Percentiles rank a stretch among this genome's conserved stretches.
Evolutionary conservation across 192 early-diverging fungal genomes (phyloP).

Genomic region (Backusella tarrabulga): DNA sequence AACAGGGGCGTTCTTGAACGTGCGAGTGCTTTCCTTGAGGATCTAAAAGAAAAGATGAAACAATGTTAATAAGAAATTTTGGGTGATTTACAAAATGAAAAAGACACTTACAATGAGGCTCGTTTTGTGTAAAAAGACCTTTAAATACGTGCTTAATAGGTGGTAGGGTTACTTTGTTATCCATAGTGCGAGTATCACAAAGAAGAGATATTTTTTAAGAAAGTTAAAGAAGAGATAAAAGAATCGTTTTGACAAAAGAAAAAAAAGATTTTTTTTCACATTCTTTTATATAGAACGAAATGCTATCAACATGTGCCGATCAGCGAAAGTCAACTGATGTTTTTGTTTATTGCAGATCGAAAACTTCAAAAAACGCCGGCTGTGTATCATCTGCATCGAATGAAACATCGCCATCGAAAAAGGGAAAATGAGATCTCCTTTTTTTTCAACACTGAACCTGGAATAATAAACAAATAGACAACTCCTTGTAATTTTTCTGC

Average conservation of each 20-base stretch:
- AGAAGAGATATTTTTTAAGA: background rate
- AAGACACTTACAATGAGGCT: background rate
- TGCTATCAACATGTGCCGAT: constrained; percentile 1
- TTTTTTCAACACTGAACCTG: background rate
- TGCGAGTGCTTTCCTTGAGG: background rate
- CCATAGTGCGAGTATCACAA: background rate
- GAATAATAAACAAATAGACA: constrained; percentile 4
- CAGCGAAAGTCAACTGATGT: background rate
- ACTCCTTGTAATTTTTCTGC: background rate
- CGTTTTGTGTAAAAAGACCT: background rate
- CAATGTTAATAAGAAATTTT: background rate
- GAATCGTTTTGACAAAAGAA: background rate
- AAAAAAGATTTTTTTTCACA: background rate
- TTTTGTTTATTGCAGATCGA: background rate
- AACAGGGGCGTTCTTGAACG: background rate
- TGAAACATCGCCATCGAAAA: constrained; percentile 10
- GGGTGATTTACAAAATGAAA: background rate
- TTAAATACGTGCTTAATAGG: constrained; percentile 10
- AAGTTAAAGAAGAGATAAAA: background rate
- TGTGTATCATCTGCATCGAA: background rate
- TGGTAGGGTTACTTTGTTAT: constrained; percentile 5
- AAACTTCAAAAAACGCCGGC: background rate
- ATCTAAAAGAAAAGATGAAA: background rate
- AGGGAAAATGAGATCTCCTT: constrained; percentile 1
- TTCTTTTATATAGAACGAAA: background rate